These are phyloP conservation scores for Pelargonium australe DNA, from an alignment of 441 rosid genomes.

Conservation along the genomic window DNA sequence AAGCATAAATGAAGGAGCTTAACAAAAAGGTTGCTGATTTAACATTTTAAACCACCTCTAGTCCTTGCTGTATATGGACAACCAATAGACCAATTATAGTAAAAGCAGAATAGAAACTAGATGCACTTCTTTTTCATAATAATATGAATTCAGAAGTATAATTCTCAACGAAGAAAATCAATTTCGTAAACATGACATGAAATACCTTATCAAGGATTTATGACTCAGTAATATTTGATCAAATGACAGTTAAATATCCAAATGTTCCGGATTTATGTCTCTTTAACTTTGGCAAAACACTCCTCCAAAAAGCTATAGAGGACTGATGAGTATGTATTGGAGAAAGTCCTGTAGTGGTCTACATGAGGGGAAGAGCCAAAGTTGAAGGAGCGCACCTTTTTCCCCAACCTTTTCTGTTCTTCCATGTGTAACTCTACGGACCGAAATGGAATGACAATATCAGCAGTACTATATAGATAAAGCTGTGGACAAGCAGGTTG, in stretches of 20 bases:
- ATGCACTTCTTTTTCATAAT: not conserved
- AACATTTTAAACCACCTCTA: not conserved
- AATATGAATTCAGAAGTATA: not conserved
- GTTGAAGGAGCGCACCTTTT: slow-evolving; percentile 42
- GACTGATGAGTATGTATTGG: slow-evolving; percentile 44
- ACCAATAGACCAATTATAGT: not conserved
- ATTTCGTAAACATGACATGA: not conserved
- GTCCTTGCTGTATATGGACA: not conserved
- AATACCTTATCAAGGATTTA: not conserved
- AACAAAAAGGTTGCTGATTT: too few relatives aligned
- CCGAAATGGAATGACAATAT: slow-evolving; percentile 57
- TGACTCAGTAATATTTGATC: not conserved
- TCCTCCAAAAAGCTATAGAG: slow-evolving; percentile 52
- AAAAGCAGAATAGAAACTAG: not conserved
- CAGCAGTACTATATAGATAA: slow-evolving; percentile 72
- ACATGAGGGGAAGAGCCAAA: slow-evolving; percentile 72
- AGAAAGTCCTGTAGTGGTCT: slow-evolving; percentile 68
- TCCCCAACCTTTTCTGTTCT: slow-evolving; percentile 55
- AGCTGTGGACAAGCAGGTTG: slow-evolving; percentile 75
- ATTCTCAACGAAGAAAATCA: not conserved
- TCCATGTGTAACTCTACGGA: slow-evolving; percentile 45
- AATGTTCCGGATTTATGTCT: slow-evolving; percentile 18
- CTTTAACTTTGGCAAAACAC: slow-evolving; percentile 41
- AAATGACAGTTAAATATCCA: not conserved
- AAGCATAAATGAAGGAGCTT: too few relatives aligned